Evolutionary conservation across 2,329 filamentous ascomycete species (phyloP).

Genomic region (Ceratocystis albifundus): DNA sequence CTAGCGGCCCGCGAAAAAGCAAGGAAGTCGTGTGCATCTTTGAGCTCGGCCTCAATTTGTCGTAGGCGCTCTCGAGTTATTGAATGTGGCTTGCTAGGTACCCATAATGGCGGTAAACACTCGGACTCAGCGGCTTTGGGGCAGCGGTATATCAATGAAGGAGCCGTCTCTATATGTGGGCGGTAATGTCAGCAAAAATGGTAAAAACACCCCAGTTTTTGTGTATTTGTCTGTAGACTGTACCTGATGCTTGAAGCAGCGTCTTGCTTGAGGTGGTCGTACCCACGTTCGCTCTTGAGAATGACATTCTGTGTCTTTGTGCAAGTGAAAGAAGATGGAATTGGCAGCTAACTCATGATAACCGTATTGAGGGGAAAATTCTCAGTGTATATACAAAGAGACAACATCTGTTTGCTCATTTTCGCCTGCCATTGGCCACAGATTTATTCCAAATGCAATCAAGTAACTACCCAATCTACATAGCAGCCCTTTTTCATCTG

Average conservation of each 20-base stretch:
- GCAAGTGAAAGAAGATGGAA: no score
- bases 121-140: background rate
- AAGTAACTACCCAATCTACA: background rate
- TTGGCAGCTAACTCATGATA: no score
- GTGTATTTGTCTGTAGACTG: background rate
- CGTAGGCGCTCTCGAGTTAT: slow-evolving; percentile 9
- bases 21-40: slow-evolving; percentile 8
- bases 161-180: background rate
- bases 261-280: background rate
- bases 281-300: background rate
- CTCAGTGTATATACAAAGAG: no score
- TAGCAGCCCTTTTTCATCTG: background rate
- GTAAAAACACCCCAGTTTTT: background rate
- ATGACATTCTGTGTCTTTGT: background rate
- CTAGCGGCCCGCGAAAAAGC: background rate
- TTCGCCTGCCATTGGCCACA: no score
- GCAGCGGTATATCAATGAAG: background rate
- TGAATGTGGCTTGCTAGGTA: background rate
- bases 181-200: background rate
- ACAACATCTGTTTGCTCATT: no score
- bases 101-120: background rate
- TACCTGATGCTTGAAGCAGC: background rate
- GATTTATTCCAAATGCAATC: background rate
- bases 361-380: no score
- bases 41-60: background rate